A percentile compares a stretch with the other conserved stretches of the same genome.
These are phyloP conservation scores for Pyricularia grisea DNA, from an alignment of 2,329 filamentous ascomycete genomes.

Conservation along the genomic window DNA sequence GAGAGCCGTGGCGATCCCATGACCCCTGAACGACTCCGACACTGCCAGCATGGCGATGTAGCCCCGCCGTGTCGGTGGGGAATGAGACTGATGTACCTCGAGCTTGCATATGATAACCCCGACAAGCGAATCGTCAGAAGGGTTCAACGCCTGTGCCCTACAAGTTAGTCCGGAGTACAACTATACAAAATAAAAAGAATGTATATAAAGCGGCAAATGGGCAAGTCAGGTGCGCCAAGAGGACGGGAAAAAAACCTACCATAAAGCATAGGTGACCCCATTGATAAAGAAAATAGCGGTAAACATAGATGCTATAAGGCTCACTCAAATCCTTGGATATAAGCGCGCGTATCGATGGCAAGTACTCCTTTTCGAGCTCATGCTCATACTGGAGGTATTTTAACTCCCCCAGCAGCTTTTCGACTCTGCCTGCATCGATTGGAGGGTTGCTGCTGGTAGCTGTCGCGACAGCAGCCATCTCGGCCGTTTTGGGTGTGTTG, in stretches of 20 bases:
- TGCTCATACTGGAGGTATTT: constrained; percentile 55
- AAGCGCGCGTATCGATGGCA: constrained; percentile 80
- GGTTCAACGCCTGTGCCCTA: constrained; percentile 47
- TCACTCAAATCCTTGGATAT: constrained; percentile 96
- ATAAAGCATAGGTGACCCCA: constrained; percentile 98
- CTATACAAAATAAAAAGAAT: not conserved
- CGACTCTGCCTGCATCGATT: constrained; percentile 21
- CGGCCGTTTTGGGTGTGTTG: not conserved
- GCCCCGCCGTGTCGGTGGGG: constrained; percentile 63
- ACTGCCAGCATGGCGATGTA: constrained; percentile 99
- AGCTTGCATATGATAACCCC: constrained; percentile 94
- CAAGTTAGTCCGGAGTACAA: not conserved
- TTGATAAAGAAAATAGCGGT: constrained; percentile 95
- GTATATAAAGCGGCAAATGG: constrained; percentile 1
- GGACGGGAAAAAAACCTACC: constrained; percentile 35
- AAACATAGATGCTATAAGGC: constrained; percentile 98
- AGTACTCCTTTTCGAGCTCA: constrained; percentile 51
- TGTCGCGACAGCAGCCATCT: not conserved
- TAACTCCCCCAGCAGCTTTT: constrained; percentile 34
- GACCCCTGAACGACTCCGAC: constrained; percentile 65
- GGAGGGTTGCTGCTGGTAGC: constrained; percentile 4
- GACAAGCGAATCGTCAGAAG: constrained; percentile 55
- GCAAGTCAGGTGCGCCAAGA: not conserved
- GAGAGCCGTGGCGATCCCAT: constrained; percentile 78
- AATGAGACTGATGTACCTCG: constrained; percentile 79